Evolutionary conservation across 2,329 filamentous ascomycete genomes (phyloP).

Genomic region (Aspergillus jensenii): DNA sequence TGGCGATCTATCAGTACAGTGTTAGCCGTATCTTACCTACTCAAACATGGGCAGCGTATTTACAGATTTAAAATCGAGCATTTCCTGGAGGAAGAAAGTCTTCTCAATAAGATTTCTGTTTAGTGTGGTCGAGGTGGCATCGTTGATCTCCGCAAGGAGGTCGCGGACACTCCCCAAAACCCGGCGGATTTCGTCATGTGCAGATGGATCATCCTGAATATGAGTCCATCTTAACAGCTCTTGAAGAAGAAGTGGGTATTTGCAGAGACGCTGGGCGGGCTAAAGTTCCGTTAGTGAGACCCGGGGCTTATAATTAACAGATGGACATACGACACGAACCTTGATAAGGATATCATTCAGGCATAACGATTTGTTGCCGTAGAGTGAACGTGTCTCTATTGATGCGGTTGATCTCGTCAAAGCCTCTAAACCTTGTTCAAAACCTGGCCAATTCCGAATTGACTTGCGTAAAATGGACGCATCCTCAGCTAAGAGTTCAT

Average conservation of each 20-base stretch:
- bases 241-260: constrained; percentile 82
- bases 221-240: constrained; percentile 82
- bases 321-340: constrained; percentile 48
- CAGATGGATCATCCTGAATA: constrained; percentile 78
- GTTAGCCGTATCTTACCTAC: neutral
- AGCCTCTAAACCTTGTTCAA: constrained; percentile 82
- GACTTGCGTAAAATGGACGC: constrained; percentile 67
- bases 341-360: constrained; percentile 89
- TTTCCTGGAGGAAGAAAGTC: constrained; percentile 81
- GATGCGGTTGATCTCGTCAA: constrained; percentile 74
- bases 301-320: neutral
- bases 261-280: constrained; percentile 90
- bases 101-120: constrained; percentile 72
- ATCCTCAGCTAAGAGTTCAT: constrained; percentile 80
- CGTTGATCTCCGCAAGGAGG: constrained; percentile 76
- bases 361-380: constrained; percentile 72
- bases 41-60: constrained; percentile 20
- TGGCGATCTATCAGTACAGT: constrained; percentile 21
- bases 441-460: constrained; percentile 72
- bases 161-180: constrained; percentile 70
- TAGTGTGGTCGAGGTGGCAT: constrained; percentile 73
- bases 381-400: constrained; percentile 61
- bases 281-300: constrained; percentile 39
- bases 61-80: constrained; percentile 70
- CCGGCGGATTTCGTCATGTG: constrained; percentile 76